phyloP scores from a whole-genome alignment of 331 rosid genomes.

The Pyracantha coccinea region DNA sequence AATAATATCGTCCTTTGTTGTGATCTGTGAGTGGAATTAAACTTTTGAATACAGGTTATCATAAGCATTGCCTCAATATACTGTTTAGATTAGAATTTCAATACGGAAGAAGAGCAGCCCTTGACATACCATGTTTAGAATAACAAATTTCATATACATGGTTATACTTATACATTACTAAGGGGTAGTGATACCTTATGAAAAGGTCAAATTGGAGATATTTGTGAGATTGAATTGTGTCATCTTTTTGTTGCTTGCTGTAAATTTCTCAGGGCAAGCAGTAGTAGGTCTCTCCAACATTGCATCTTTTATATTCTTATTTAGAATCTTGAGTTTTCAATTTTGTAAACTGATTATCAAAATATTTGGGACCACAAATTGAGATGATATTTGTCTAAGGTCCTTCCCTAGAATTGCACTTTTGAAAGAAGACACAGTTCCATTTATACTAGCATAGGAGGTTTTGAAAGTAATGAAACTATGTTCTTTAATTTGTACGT shows the following conservation, averaged over 20 bases:
- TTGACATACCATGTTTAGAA: not conserved
- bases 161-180: not conserved
- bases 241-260: not conserved
- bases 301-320: not conserved
- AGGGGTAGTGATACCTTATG: not conserved
- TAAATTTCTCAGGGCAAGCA: not conserved
- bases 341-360: not conserved
- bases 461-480: not conserved
- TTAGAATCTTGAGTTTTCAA: not conserved
- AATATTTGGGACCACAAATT: not conserved
- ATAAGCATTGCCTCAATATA: not conserved
- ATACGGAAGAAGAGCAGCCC: not conserved
- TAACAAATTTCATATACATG: conserved; percentile 1
- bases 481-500: not conserved
- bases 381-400: not conserved
- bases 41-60: too few species aligned
- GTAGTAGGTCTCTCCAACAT: not conserved
- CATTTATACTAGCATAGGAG: not conserved
- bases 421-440: not conserved
- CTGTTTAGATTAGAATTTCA: not conserved
- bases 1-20: not conserved
- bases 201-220: not conserved
- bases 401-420: not conserved
- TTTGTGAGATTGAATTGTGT: not conserved
- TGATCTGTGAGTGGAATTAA: not conserved